A percentile compares a stretch with the other conserved stretches of the same genome.
These are phyloP conservation scores for Yamadazyma conglobata DNA, from an alignment of 1,139 yeast species.

Conservation along the genomic window DNA sequence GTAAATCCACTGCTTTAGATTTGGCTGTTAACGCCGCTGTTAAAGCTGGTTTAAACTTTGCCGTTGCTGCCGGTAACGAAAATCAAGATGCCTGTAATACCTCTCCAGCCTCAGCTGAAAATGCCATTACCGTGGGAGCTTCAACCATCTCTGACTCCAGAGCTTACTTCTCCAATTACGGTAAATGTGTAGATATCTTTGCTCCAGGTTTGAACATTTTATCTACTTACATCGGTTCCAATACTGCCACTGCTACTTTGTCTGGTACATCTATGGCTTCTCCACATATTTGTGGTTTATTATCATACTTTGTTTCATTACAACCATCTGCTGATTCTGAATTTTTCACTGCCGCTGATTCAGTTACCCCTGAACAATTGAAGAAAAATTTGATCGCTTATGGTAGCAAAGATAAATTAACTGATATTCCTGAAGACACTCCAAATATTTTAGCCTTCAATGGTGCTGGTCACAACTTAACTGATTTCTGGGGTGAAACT, in stretches of 20 bases:
- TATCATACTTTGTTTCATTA: constrained; percentile 39
- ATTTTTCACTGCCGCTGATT: constrained; percentile 48
- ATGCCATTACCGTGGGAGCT: constrained; percentile 46
- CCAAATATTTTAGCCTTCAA: constrained; percentile 89
- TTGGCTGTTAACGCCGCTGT: constrained; percentile 42
- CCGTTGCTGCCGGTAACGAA: constrained; percentile 47
- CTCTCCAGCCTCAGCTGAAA: constrained; percentile 43
- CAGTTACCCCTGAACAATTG: constrained; percentile 31
- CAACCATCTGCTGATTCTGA: constrained; percentile 39
- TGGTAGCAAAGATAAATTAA: constrained; percentile 32
- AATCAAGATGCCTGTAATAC: constrained; percentile 40
- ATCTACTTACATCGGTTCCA: constrained; percentile 38
- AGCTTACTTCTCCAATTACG: constrained; percentile 44
- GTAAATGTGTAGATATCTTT: constrained; percentile 42
- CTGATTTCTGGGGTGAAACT: constrained; percentile 58
- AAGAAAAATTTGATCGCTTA: constrained; percentile 35
- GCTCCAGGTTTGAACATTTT: constrained; percentile 45
- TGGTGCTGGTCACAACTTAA: constrained; percentile 84
- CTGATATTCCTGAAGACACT: constrained; percentile 62
- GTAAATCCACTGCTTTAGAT: constrained; percentile 39
- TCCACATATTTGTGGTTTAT: constrained; percentile 42
- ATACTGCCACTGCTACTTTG: constrained; percentile 31
- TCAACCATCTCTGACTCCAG: constrained; percentile 33
- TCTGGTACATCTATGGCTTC: constrained; percentile 48
- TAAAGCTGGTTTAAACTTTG: constrained; percentile 39